Base-by-base conservation (phyloP, 257 asterid genomes). In the Solanum virginianum region DNA sequence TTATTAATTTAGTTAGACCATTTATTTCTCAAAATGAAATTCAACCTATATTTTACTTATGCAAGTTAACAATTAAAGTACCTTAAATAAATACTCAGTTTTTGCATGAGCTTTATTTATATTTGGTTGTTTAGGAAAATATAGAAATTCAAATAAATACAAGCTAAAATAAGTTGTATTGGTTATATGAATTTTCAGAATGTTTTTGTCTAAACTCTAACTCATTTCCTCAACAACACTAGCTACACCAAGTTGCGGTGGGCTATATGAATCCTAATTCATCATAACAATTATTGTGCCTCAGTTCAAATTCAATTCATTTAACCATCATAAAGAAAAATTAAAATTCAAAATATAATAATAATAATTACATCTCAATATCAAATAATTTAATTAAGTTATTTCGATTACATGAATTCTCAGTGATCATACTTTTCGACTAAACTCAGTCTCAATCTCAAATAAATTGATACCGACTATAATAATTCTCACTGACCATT, bases 1-100 rank as follows among this genome's bases (percentile, higher is more conserved):
- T 85, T 45, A 85, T 57, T 79, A 71, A 84, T 56, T 54, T 68
- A 8, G 77, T 69, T 69, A 41, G 77, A 36, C 77, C 51, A 69
- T 8, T 36, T 69, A 69, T 8, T 36, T 69, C 15, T 62, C 70
- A 22, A 5, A 9, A 62, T 62, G 32, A 24, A 22, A 22, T 6
- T 15, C 14, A 22, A 1, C 70, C 17, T 68, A 8, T 7, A 1
- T 22, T 22, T 1, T 68, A 15, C 45, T 7, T 32, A 66, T 66
- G n/a, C 45, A 29, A 24, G 41, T 24, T 63, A 22, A 22, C 22
- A 10, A 63, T n/a, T 24, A 63, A 8, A 51, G 15, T 69, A 69
- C 24, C 8, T 69, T 69, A 69, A 14, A 4, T 8, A 69, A 69
- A 62, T 62, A 5, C 7, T 8, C 22, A 22, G 7, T 24, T 36